Conservation (phyloP, 2,329 filamentous ascomycete species). For the Lasiodiplodia sp. region DNA sequence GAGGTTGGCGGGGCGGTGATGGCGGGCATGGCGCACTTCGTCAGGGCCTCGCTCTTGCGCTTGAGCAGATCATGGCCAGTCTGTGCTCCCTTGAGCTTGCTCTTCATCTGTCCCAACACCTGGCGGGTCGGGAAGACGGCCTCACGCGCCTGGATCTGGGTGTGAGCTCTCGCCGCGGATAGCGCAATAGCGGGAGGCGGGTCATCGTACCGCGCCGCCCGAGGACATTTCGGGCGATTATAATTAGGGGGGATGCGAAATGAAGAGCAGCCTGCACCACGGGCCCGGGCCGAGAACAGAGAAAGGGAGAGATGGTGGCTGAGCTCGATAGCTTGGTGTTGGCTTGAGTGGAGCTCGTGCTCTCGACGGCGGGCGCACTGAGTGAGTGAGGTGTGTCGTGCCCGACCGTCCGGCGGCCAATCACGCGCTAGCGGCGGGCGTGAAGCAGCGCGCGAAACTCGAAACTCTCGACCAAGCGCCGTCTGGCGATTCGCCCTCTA, state of each 20-base stretch:
- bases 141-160: constrained; percentile 77
- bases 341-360: constrained; percentile 24
- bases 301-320: constrained; percentile 22
- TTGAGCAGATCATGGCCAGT: constrained; percentile 92
- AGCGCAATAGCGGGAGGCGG: constrained; percentile 9
- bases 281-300: constrained; percentile 6
- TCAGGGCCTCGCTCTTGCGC: constrained; percentile 96
- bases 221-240: constrained; percentile 52
- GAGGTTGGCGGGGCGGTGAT: constrained; percentile 24
- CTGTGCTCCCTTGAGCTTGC: constrained; percentile 84
- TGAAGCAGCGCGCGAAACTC: constrained; percentile 26
- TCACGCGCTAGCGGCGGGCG: constrained; percentile 8
- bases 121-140: constrained; percentile 97
- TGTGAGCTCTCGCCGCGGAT: constrained; percentile 35
- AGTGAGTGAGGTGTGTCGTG: constrained; percentile 10
- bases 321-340: constrained; percentile 19
- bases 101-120: constrained; percentile 95
- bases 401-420: constrained; percentile 21
- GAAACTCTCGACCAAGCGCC: constrained; percentile 24
- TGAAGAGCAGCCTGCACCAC: constrained; percentile 12
- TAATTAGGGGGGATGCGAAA: constrained; percentile 16
- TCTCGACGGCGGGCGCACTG: not conserved
- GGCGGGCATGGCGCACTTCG: constrained; percentile 71
- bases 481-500: constrained; percentile 3
- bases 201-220: constrained; percentile 58